Conservation (phyloP, 2,329 filamentous ascomycete genomes). For the Zasmidium cellare region DNA sequence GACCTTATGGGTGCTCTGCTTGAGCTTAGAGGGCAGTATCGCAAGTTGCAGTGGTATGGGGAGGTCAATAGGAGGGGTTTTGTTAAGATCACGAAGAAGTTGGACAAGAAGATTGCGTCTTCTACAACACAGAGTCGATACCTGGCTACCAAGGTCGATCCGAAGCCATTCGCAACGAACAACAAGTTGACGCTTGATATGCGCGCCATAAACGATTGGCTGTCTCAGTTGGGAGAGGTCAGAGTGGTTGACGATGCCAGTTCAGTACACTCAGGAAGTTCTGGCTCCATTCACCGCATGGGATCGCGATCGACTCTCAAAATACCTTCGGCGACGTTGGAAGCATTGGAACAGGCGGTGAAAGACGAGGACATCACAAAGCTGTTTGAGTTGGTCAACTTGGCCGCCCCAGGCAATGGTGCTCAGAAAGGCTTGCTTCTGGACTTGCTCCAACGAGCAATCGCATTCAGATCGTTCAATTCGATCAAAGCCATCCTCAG, state of each 20-base stretch:
- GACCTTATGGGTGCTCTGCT: slow-evolving; percentile 88
- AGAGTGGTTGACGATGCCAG: slow-evolving; percentile 73
- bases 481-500: slow-evolving; percentile 72
- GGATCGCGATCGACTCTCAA: slow-evolving; percentile 74
- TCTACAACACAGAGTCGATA: slow-evolving; percentile 77
- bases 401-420: slow-evolving; percentile 38
- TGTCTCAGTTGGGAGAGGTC: slow-evolving; percentile 76
- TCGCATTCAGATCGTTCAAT: slow-evolving; percentile 66
- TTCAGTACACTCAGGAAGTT: slow-evolving; percentile 62
- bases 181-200: slow-evolving; percentile 57
- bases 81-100: slow-evolving; percentile 97
- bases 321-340: slow-evolving; percentile 67
- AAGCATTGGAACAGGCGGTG: slow-evolving; percentile 71
- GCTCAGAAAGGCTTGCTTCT: slow-evolving; percentile 69
- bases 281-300: slow-evolving; percentile 71
- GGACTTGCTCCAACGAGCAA: slow-evolving; percentile 75
- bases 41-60: slow-evolving; percentile 96
- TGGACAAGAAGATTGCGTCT: slow-evolving; percentile 87
- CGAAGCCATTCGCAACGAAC: slow-evolving; percentile 82
- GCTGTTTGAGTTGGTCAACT: slow-evolving; percentile 49
- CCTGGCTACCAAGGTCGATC: slow-evolving; percentile 85
- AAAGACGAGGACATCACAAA: slow-evolving; percentile 63
- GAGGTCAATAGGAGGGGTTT: slow-evolving; percentile 95
- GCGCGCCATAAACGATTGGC: slow-evolving; percentile 83
- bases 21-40: slow-evolving; percentile 80